Base-by-base conservation (phyloP, 768 basidiomycete species). In the Amanita exitialis region DNA sequence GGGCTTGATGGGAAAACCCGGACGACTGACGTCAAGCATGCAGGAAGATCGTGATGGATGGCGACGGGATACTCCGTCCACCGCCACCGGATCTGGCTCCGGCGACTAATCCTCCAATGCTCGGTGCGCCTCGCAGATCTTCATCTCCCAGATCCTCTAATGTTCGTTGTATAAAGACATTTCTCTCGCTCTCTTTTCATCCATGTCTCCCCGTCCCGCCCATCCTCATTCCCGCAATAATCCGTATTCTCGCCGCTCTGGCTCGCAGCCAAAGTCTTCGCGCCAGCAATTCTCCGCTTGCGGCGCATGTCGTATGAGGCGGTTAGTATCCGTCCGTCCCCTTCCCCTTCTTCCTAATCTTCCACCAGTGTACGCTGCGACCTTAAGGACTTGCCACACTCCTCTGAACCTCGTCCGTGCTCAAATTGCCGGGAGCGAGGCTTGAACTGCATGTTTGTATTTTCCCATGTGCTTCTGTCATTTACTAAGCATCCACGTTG, bases 201-300 rank as follows among this genome's bases (percentile, higher is more conserved):
- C 23, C 63, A 86, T 86, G 84, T 80, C 83, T 36, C 81, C 82
- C 39, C 68, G 79, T 44, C 59, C 71, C 35, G 64, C 74, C 3
- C 67, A 71, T 21, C 61, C 69, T 47, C 54, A 66, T 41, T 37
- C 60, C 20, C 66, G 68, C 51, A 58, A 49, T 41, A 54, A 66
- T 27, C 72, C 70, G 28, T 75, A 74, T 62, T 64, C 68, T 12
- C 78, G 81, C 35, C 74, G 81, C 18, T 64, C 77, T 6, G 58
- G 74, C 3, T 74, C 73, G n/a, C 78, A 82, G 51, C 79, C 85
- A 50, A 89, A 89, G 63, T 86, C 87, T 25, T 76, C 81, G 2
- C 71, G 87, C 54, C 83, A 87, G 59, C 89, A 95, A 58, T 90
- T 90, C 67, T 88, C 86, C n/a, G 92, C 92, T 6, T 95, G 93